These are phyloP conservation scores for Lentinula lateritia DNA, from an alignment of 768 basidiomycete species.

Conservation along the genomic window DNA sequence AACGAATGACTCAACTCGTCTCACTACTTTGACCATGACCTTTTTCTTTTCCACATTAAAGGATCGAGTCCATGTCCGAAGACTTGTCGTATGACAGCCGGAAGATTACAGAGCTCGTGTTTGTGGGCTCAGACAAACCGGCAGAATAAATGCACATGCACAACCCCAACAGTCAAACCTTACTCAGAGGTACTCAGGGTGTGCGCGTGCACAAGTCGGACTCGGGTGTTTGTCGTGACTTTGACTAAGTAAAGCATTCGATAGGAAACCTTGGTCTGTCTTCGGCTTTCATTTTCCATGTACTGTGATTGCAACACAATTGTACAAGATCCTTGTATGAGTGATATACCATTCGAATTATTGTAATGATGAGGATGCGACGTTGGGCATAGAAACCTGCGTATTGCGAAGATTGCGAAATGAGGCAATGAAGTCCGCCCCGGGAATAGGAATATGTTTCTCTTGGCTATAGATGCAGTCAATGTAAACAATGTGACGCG, in stretches of 20 bases:
- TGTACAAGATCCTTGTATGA: no score
- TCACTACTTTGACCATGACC: not conserved
- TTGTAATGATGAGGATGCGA: not conserved
- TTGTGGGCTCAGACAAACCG: slow-evolving; percentile 42
- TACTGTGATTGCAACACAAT: not conserved
- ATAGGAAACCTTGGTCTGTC: no score
- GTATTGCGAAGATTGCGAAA: not conserved
- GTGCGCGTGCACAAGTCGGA: not conserved
- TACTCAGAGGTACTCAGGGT: no score
- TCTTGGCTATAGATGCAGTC: slow-evolving; percentile 17
- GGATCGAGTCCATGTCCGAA: slow-evolving; percentile 37
- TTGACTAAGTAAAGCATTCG: not conserved
- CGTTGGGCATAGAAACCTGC: no score
- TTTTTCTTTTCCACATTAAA: slow-evolving; percentile 10
- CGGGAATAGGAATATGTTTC: slow-evolving; percentile 29
- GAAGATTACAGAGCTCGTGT: slow-evolving; percentile 40
- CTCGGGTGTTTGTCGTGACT: not conserved
- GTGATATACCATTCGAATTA: not conserved
- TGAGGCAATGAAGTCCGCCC: slow-evolving; percentile 14
- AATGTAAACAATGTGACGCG: not conserved
- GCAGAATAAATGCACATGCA: slow-evolving; percentile 10
- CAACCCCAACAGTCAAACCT: not conserved
- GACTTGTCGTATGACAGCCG: slow-evolving; percentile 35
- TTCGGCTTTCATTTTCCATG: no score
- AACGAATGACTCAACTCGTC: no score